Evolutionary conservation across 108 stramenopile genomes (phyloP).

Genomic region (Pseudonitzschia multiseries): DNA sequence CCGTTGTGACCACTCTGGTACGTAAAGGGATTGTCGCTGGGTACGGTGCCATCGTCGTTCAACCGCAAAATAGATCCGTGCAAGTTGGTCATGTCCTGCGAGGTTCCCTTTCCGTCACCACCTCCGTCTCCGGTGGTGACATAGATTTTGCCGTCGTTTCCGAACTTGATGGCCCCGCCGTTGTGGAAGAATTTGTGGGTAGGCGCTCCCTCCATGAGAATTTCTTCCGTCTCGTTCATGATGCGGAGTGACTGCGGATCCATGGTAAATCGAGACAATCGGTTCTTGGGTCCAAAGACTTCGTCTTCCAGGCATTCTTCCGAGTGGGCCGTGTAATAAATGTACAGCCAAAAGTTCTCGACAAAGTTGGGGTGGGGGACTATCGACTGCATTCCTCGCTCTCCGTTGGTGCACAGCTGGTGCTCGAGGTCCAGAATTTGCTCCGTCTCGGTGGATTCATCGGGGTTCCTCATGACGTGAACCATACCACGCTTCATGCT

Average conservation of each 20-base stretch:
- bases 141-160: constrained; percentile 47
- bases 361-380: constrained; percentile 31
- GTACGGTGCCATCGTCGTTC: constrained; percentile 32
- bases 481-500: constrained; percentile 10
- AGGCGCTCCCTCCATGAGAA: constrained; percentile 29
- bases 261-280: constrained; percentile 33
- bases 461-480: constrained; percentile 25
- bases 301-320: constrained; percentile 16
- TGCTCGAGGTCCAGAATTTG: constrained; percentile 10
- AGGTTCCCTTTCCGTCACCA: background rate
- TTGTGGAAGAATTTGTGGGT: constrained; percentile 28
- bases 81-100: constrained; percentile 20
- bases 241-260: constrained; percentile 7
- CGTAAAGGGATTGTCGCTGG: constrained; percentile 38
- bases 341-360: constrained; percentile 21
- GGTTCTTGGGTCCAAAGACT: constrained; percentile 31
- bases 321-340: constrained; percentile 29
- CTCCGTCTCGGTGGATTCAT: background rate
- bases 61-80: constrained; percentile 33
- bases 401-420: constrained; percentile 31
- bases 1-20: constrained; percentile 15
- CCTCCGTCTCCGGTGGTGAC: constrained; percentile 34
- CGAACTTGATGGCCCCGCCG: constrained; percentile 33
- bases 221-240: constrained; percentile 26
- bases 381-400: constrained; percentile 33